phyloP scores from a whole-genome alignment of 202 grass and related monocot species.

The Elaeis oleifera region DNA sequence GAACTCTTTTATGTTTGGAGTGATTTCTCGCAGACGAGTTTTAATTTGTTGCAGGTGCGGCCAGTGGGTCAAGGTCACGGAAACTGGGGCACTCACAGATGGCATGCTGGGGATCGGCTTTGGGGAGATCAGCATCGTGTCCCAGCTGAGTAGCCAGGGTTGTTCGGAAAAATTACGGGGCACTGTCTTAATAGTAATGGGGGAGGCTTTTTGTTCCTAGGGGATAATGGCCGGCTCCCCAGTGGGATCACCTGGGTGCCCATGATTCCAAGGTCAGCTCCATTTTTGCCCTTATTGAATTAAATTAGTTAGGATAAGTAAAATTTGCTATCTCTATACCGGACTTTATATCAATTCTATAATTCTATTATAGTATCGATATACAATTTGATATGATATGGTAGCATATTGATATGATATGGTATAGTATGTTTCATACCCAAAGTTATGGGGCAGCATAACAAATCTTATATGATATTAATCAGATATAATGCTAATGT shows the following conservation, averaged over 20 bases:
- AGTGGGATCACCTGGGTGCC: conserved; percentile 52
- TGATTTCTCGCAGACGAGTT: no score
- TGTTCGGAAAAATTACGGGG: conserved; percentile 69
- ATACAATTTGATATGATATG: no score
- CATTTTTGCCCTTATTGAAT: background rate
- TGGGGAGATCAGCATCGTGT: conserved; percentile 54
- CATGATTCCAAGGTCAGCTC: conserved; percentile 43
- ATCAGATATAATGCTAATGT: no score
- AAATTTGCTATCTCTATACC: no score
- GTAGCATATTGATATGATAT: no score
- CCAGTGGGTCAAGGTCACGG: background rate
- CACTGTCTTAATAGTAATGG: conserved; percentile 71
- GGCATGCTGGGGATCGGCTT: conserved; percentile 76
- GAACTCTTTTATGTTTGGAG: no score
- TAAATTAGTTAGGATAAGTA: no score
- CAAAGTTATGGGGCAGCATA: no score
- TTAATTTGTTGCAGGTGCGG: conserved; percentile 44
- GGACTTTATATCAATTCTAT: no score
- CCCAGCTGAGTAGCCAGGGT: conserved; percentile 65
- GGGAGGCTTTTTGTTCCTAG: conserved; percentile 81
- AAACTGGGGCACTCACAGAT: conserved; percentile 38
- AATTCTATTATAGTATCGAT: no score
- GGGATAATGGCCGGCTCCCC: conserved; percentile 49
- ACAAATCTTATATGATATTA: no score
- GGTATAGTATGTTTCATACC: no score